Evolutionary conservation across 345 rosid genomes (phyloP), one percentile per base, ranked within the genome.

Genomic region (Combretum micranthum): DNA sequence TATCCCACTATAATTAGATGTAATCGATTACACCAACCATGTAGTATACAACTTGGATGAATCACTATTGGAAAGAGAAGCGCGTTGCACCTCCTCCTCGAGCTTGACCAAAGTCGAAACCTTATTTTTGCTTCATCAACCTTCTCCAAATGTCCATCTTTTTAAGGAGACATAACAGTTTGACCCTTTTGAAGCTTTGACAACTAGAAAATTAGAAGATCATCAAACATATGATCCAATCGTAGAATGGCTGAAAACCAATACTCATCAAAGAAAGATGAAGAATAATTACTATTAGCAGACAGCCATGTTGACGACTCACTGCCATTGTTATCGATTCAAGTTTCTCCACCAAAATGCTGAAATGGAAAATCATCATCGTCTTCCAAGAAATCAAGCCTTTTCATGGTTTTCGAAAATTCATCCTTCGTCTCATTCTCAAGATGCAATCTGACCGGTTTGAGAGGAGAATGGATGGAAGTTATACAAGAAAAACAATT

Each of bases 231-330:
- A 17, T 46, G 18, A 13, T 32, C 17, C 20, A 52, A 52, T 44
- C 58, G 52, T 32, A 32, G 39, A 32, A 32, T 32, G 10, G 10
- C 39, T 18, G 48, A 44, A 20, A 46, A 45, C 0, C 37, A 5
- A 42, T 63, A 55, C 61, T 49, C 47, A n/a, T 49, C 43, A 21
- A 63, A 49, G 49, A 63, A 55, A 14, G 55, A 63, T n/a, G 48
- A 23, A 55, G 55, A 14, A 0, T 61, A 55, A 14, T 25, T 47
- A 43, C 55, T 16, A 23, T 55, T 50, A 3, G 67, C 48, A 55
- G 61, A 63, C 50, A 63, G n/a, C 61, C 61, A 48, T 16, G 20
- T 22, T 47, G 60, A n/a, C n/a, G n/a, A 48, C 20, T 55, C 61
- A 4, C 21, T 42, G 11, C 14, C 67, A 63, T 42, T 42, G n/a